These are phyloP conservation scores for Solanum arcanum DNA, from an alignment of 257 asterid genomes.

Conservation along the genomic window DNA sequence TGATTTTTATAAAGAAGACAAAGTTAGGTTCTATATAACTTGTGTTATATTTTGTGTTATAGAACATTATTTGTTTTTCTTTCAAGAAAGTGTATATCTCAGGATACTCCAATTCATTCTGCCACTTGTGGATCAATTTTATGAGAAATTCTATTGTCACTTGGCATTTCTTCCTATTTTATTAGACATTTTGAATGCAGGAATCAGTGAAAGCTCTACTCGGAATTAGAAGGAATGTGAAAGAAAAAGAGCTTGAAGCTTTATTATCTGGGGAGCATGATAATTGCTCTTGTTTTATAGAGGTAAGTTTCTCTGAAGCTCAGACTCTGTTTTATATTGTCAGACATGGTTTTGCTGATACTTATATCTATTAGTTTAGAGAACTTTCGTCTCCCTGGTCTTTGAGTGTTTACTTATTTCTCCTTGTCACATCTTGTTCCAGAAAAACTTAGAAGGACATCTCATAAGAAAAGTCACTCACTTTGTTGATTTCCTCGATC, in stretches of 20 bases:
- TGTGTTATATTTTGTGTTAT: neutral
- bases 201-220: constrained; percentile 67
- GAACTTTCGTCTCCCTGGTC: neutral
- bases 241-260: constrained; percentile 92
- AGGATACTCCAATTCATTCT: neutral
- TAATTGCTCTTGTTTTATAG: constrained; percentile 80
- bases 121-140: neutral
- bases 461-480: neutral
- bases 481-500: neutral
- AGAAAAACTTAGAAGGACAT: neutral
- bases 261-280: constrained; percentile 82
- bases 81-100: neutral
- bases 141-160: neutral
- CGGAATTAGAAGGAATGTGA: constrained; percentile 46
- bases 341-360: neutral
- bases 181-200: constrained; percentile 25
- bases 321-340: neutral
- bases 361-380: neutral
- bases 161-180: neutral
- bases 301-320: constrained; percentile 33
- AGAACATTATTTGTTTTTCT: neutral
- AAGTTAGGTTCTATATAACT: neutral
- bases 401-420: neutral
- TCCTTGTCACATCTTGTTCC: neutral
- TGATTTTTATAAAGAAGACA: neutral